Percentiles rank a stretch among this genome's conserved stretches.
Conservation (phyloP, 768 basidiomycete genomes). For the Ramaria sp. region DNA sequence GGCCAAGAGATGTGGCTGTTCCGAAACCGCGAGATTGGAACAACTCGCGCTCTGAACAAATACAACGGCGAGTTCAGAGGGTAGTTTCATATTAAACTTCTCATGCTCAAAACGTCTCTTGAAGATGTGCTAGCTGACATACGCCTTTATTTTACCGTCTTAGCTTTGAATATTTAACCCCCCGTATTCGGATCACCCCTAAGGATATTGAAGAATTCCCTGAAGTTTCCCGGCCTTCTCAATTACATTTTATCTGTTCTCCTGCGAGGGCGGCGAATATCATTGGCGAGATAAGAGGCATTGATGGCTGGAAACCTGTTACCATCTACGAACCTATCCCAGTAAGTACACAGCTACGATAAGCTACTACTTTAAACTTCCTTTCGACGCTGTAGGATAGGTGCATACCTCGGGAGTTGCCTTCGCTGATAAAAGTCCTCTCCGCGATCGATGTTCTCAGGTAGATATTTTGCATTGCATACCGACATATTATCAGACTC, state of each 20-base stretch:
- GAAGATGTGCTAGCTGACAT: not conserved
- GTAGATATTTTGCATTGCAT: conserved; percentile 22
- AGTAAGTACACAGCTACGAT: conserved; percentile 28
- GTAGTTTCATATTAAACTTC: conserved; percentile 27
- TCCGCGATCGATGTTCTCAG: conserved; percentile 58
- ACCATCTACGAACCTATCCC: conserved; percentile 84
- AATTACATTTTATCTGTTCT: conserved; percentile 80
- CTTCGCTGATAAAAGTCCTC: conserved; percentile 50
- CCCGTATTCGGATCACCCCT: conserved; percentile 61
- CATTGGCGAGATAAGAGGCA: conserved; percentile 46
- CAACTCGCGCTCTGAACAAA: conserved; percentile 63
- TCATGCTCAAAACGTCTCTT: not conserved
- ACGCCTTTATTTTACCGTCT: conserved; percentile 1
- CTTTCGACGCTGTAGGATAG: conserved; percentile 37
- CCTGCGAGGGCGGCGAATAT: conserved; percentile 60
- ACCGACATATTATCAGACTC: not conserved
- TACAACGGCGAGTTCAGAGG: conserved; percentile 65
- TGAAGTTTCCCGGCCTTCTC: conserved; percentile 36
- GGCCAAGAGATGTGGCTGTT: conserved; percentile 74
- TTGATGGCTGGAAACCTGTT: conserved; percentile 50
- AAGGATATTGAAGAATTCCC: conserved; percentile 46
- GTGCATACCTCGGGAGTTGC: conserved; percentile 71
- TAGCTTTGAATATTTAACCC: conserved; percentile 74
- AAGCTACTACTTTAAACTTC: no score
- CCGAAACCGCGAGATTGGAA: conserved; percentile 47